Evolutionary conservation across 345 rosid species (phyloP), one percentile per base, ranked within the genome.

Genomic region (Schrenkiella parvula): DNA sequence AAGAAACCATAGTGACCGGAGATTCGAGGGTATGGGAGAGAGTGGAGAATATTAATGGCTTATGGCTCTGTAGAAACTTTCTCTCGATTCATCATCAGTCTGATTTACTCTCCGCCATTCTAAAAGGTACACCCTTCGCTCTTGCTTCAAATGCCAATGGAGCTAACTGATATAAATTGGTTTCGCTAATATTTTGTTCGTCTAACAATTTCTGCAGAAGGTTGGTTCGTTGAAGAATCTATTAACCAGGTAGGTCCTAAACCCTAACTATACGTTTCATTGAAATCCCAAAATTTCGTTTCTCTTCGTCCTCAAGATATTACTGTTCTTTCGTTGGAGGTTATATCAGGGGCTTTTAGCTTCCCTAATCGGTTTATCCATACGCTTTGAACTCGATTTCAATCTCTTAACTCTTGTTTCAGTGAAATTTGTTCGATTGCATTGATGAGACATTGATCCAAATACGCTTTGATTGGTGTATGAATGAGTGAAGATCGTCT

Each of bases 241-340:
- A 86, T 82, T 44, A 93, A 93, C 72, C 97, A 90, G 97, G 98
- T 93, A 31, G n/a, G n/a, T n/a, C 52, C 12, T 8, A 21, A 47
- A 6, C n/a, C 21, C 25, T 37, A 14, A 8, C 37, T 17, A 11
- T 23, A 28, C 39, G 4, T 32, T 57, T 31, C 35, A 14, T 13
- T 60, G 61, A 60, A 1, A 58, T 35, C 13, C 9, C 48, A 4
- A 1, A 14, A 3, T 18, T 21, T 19, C 10, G 11, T 6, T 26
- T 53, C 19, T 26, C 10, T 6, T 25, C 19, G 25, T 52, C 34
- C 56, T 26, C 57, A 26, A 26, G 26, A 51, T 25, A 17, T 25
- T 14, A 53, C 11, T 28, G 12, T 53, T 53, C 12, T 52, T 26
- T 53, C 10, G 12, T 53, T 53, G 21, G 15, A 61, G 7, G 4